phyloP scores from a whole-genome alignment of 306 rosid genomes.

The Vachellia pachyceras region DNA sequence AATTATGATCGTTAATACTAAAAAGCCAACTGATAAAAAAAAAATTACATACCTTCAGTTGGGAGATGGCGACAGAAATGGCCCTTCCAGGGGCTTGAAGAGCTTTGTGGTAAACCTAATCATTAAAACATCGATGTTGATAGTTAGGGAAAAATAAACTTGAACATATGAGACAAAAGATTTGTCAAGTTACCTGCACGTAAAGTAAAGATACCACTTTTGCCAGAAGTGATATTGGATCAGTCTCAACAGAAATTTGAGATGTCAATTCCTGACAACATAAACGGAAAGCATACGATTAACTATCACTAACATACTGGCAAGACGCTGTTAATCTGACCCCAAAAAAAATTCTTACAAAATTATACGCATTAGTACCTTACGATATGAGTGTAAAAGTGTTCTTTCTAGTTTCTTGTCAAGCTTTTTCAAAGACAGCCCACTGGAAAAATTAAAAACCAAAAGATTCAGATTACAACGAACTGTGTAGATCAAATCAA shows the following conservation, averaged over 20 bases:
- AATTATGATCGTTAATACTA: not conserved
- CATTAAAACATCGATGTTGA: conserved; percentile 41
- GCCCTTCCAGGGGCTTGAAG: conserved; percentile 99
- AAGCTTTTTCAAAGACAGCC: conserved; percentile 74
- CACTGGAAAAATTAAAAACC: conserved; percentile 59
- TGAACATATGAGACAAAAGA: not conserved
- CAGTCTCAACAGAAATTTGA: conserved; percentile 85
- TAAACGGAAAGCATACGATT: conserved; percentile 23
- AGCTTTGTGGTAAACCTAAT: conserved; percentile 93
- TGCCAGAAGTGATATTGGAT: conserved; percentile 84
- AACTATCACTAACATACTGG: conserved; percentile 26
- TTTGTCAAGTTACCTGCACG: conserved; percentile 69
- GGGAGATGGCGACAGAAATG: conserved; percentile 84
- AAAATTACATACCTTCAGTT: conserved; percentile 51
- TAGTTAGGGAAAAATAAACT: conserved; percentile 18
- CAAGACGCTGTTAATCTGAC: conserved; percentile 14
- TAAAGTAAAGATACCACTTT: conserved; percentile 92
- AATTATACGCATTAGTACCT: conserved; percentile 61
- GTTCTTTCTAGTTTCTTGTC: conserved; percentile 98
- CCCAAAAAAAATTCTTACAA: not conserved
- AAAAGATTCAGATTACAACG: conserved; percentile 33
- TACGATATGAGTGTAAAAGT: conserved; percentile 88
- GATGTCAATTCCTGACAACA: conserved; percentile 82
- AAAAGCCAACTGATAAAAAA: not conserved
- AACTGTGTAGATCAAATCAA: no score